Base-by-base conservation (phyloP, 2,329 filamentous ascomycete genomes). In the Venturia carpophila region DNA sequence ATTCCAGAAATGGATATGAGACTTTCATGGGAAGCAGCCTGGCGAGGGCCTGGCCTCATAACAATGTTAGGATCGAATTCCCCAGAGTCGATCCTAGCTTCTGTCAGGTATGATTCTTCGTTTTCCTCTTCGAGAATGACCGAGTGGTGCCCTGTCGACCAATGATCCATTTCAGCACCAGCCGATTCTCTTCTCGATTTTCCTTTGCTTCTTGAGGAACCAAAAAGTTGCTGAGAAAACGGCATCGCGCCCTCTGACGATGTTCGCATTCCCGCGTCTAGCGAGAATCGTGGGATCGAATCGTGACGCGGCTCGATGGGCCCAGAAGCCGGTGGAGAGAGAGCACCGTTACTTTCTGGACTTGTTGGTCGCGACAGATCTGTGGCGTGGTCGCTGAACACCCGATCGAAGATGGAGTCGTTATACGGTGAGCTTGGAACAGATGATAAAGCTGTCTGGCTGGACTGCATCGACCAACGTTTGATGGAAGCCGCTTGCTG, bases 1-100 rank as follows among this genome's bases (percentile, higher is more conserved):
- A 96, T 87, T 1, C 91, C 92, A 0, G 87, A 85, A 1, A 96
- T 83, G 0, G 92, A 97, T 69, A 97, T 84, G 67, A 97, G 87
- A 21, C 91, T 96, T 73, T 97, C 92, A 70, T 96, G 91, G 1
- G 92, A 96, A 1, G 86, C 73, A 2, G 86, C 82, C 41, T 88
- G 87, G 49, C 85, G 88, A 4, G 92, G 75, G 1, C 76, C 75
- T 58, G 72, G 75, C n/a, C n/a, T n/a, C 2, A 37, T 30, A 6
- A 41, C 42, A 11, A 3, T 24, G 1, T 27, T 47, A 21, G n/a
- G 34, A n/a, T 13, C n/a, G 34, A 27, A 30, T 42, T 60, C 6
- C 1, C 69, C 49, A 5, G 67, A 60, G 9, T 71, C 69, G 24
- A 19, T 24, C 17, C 13, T 19, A 11, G 70, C 63, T 0, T 66